These are phyloP conservation scores for Talaromyces pinophilus DNA, from an alignment of 2,329 filamentous ascomycete genomes.

Conservation along the genomic window DNA sequence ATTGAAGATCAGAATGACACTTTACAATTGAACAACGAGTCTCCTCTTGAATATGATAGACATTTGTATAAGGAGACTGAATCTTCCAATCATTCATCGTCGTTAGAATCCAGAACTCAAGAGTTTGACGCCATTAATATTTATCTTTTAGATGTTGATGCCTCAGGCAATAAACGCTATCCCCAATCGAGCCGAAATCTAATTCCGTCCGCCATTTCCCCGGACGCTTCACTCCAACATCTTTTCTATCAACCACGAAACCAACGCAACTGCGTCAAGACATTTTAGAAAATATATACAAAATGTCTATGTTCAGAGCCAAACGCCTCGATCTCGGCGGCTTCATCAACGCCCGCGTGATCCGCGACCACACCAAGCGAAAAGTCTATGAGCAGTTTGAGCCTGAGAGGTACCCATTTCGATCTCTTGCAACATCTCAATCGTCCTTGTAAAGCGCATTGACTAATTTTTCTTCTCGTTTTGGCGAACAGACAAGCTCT, in stretches of 20 bases:
- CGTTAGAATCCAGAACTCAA: background rate
- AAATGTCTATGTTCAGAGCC: constrained; percentile 80
- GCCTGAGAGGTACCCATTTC: constrained; percentile 65
- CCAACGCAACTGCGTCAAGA: constrained; percentile 16
- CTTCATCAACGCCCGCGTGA: constrained; percentile 80
- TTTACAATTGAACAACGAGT: background rate
- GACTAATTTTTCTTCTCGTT: background rate
- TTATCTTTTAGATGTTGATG: background rate
- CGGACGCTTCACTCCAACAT: constrained; percentile 17
- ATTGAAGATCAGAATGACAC: background rate
- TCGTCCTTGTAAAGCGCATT: background rate
- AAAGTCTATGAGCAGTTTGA: constrained; percentile 87
- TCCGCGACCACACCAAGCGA: constrained; percentile 96
- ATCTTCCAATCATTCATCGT: background rate
- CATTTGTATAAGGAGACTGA: background rate
- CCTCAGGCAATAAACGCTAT: constrained; percentile 10
- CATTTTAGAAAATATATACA: constrained; percentile 32
- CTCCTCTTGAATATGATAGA: background rate
- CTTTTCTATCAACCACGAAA: background rate
- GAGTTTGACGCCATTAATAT: background rate
- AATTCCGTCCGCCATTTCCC: constrained; percentile 23
- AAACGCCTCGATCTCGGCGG: constrained; percentile 89
- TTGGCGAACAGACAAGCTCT: constrained; percentile 57
- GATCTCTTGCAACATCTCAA: too few species aligned
- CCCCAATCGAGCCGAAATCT: constrained; percentile 14